These are phyloP conservation scores for Periconia sp. DNA, from an alignment of 2,329 filamentous ascomycete genomes.

Conservation along the genomic window DNA sequence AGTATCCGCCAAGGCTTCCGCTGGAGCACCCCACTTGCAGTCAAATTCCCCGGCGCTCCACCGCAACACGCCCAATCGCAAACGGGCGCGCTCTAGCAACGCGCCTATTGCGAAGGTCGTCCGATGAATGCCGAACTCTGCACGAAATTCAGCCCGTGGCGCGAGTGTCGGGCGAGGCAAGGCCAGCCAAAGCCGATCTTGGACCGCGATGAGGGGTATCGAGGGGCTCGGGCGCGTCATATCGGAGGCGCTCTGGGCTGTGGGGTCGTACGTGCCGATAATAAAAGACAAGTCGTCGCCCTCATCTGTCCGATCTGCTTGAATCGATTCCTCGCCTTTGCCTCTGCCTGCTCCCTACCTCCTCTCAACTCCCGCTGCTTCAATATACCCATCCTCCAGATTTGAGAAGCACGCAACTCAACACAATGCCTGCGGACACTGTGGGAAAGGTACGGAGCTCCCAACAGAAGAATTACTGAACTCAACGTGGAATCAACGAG, in stretches of 20 bases:
- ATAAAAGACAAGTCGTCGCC: too few species aligned
- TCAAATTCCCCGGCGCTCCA: conserved; percentile 11
- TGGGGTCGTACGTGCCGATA: too few species aligned
- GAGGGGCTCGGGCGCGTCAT: conserved; percentile 22
- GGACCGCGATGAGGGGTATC: conserved; percentile 33
- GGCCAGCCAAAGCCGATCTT: conserved; percentile 23
- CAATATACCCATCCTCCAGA: conserved; percentile 5
- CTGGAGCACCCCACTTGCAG: conserved; percentile 5
- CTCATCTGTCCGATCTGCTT: conserved; percentile 14
- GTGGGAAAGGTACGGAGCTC: conserved; percentile 58
- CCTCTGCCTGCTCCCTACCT: conserved; percentile 12
- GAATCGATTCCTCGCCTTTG: neutral
- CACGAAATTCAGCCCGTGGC: conserved; percentile 32
- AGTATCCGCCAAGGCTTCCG: conserved; percentile 8
- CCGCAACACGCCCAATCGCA: conserved; percentile 5
- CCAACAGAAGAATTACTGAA: neutral
- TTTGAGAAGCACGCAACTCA: conserved; percentile 19
- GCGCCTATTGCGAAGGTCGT: neutral
- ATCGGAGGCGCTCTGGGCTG: too few species aligned
- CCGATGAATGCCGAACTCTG: conserved; percentile 19
- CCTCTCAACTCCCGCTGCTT: conserved; percentile 6
- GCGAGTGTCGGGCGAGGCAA: conserved; percentile 31
- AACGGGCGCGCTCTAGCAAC: neutral
- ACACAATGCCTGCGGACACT: conserved; percentile 59
- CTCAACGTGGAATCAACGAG: conserved; percentile 10